Base-by-base conservation (phyloP, 2,329 filamentous ascomycete species). In the Annulohypoxylon truncatum region DNA sequence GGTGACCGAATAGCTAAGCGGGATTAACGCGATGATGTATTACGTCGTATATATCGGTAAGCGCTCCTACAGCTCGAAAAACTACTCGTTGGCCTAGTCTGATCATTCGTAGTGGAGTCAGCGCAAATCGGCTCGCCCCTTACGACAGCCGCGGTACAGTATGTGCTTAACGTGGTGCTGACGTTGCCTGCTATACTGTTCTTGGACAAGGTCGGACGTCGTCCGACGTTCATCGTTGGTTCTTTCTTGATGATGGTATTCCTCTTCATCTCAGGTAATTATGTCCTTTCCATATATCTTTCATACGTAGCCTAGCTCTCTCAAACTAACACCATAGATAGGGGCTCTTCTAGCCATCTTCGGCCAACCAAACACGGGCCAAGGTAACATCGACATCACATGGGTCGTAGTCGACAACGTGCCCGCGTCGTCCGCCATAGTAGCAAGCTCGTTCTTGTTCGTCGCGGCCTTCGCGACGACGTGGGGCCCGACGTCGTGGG, bases 371-470 rank as follows among this genome's bases (percentile, higher is more conserved):
- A 85, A 84, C 68, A 78, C 77, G 1, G 77, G 76, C 1, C 71
- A 76, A 5, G 79, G 79, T 8, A 68, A 73, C 24, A 82, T 78
- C 29, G 75, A 84, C 51, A 84, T 89, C 31, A 85, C 84, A n/a
- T 90, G 87, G 87, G 79, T 87, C 18, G 81, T 90, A 31, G 74
- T 81, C 40, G 76, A 82, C 61, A 84, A 86, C 68, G 78, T 81
- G 2, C 74, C 83, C 0, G 83, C 85, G 1, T 89, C 89, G 2
- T 86, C 86, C 62, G 90, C 83, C 13, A 85, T 94, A 48, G 89
- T 89, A 50, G 89, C 90, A 9, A 90, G 86, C 79, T 90, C 89
- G 0, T 93, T 92, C 73, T 85, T 93, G 15, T 92, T 92, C 72
- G 90, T 93, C 13, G 89, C 89, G 2, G 87, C 85, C 0, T 93